These are phyloP conservation scores for Clavispora fructus DNA, from an alignment of 805 yeast genomes.

Conservation along the genomic window DNA sequence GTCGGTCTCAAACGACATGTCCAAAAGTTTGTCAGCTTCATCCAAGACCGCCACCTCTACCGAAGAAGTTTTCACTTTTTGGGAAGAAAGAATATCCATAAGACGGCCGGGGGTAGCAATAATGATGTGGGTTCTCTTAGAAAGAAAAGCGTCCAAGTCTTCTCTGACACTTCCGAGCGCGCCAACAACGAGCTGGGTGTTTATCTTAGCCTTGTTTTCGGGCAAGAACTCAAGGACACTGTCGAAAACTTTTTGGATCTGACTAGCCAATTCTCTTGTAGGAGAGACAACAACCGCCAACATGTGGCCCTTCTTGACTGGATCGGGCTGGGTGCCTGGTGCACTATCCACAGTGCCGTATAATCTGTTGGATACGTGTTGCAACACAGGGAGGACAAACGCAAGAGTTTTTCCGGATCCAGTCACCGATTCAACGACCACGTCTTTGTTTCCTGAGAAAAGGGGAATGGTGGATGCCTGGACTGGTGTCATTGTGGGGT, in stretches of 20 bases:
- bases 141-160: slow-evolving; percentile 58
- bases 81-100: slow-evolving; percentile 62
- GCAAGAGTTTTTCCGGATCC: slow-evolving; percentile 99
- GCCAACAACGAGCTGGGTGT: slow-evolving; percentile 61
- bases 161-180: slow-evolving; percentile 60
- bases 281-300: slow-evolving; percentile 72
- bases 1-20: slow-evolving; percentile 66
- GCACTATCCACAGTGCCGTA: slow-evolving; percentile 17
- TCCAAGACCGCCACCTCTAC: slow-evolving; percentile 78
- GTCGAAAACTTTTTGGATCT: slow-evolving; percentile 64
- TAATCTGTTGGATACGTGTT: slow-evolving; percentile 45
- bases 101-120: slow-evolving; percentile 93
- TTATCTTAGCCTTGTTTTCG: slow-evolving; percentile 36
- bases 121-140: slow-evolving; percentile 61
- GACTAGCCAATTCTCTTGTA: slow-evolving; percentile 64
- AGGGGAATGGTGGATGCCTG: slow-evolving; percentile 93
- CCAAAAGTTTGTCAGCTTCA: slow-evolving; percentile 89
- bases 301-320: slow-evolving; percentile 57
- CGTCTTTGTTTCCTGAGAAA: slow-evolving; percentile 80
- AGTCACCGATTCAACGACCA: slow-evolving; percentile 94
- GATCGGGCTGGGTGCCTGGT: slow-evolving; percentile 19
- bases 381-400: slow-evolving; percentile 76
- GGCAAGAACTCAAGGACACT: slow-evolving; percentile 56
- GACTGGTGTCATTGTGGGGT: slow-evolving; percentile 86
- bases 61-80: slow-evolving; percentile 52